A percentile compares a stretch with the other conserved stretches of the same genome.
Evolutionary conservation across 768 basidiomycete genomes (phyloP).

Genomic region (Lentinula raphanica): DNA sequence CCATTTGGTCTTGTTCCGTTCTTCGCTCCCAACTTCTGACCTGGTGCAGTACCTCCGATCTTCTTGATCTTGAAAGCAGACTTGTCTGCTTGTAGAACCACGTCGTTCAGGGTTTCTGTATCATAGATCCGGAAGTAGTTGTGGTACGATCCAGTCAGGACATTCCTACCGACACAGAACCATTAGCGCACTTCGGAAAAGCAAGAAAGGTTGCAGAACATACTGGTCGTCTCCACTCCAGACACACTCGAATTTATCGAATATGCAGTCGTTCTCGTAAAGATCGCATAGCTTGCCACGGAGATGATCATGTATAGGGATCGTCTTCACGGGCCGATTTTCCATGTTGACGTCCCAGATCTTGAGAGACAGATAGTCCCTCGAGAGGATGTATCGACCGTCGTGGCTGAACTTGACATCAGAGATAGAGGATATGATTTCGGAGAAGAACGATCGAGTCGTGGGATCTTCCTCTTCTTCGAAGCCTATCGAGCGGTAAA

Average conservation of each 20-base stretch:
- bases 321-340: constrained; percentile 90
- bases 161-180: constrained; percentile 70
- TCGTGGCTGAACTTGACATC: constrained; percentile 99
- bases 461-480: constrained; percentile 99
- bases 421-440: constrained; percentile 99
- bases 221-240: constrained; percentile 96
- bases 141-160: constrained; percentile 99
- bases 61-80: constrained; percentile 99
- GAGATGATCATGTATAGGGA: constrained; percentile 97
- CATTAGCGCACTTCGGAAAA: no score
- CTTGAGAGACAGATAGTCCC: constrained; percentile 96
- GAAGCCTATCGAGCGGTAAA: constrained; percentile 57
- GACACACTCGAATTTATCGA: constrained; percentile 99
- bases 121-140: constrained; percentile 99
- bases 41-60: constrained; percentile 81
- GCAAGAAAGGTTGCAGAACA: constrained; percentile 36
- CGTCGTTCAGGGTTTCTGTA: constrained; percentile 78
- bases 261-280: constrained; percentile 99
- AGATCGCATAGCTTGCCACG: constrained; percentile 96
- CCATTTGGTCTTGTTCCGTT: constrained; percentile 71
- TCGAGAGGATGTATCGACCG: constrained; percentile 92
- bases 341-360: constrained; percentile 99
- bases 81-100: constrained; percentile 97
- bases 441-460: constrained; percentile 97
- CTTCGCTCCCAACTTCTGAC: constrained; percentile 63